phyloP scores from a whole-genome alignment of 768 basidiomycete species.

The Tulasnella sp. region DNA sequence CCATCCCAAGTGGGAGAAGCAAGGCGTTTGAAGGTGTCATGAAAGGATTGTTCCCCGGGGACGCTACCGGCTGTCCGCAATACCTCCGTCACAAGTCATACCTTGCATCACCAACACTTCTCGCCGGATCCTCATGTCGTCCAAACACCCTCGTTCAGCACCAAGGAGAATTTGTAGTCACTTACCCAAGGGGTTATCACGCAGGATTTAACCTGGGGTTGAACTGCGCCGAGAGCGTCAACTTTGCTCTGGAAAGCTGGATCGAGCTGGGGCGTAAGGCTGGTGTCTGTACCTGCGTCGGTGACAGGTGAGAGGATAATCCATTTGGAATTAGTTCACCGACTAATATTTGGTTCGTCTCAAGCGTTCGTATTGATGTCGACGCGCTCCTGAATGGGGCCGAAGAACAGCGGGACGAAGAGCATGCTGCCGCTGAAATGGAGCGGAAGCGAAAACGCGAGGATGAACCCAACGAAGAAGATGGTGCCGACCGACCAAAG shows the following conservation, averaged over 20 bases:
- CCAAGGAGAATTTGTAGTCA: constrained; percentile 43
- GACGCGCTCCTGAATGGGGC: constrained; percentile 71
- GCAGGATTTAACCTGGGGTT: constrained; percentile 43
- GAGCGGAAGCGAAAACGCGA: constrained; percentile 42
- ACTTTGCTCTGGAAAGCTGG: constrained; percentile 41
- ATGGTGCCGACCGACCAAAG: constrained; percentile 21
- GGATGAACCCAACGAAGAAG: constrained; percentile 30
- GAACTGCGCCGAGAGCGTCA: constrained; percentile 42
- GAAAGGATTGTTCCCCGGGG: constrained; percentile 84
- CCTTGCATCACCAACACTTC: constrained; percentile 75
- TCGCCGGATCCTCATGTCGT: constrained; percentile 68
- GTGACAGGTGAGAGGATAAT: constrained; percentile 49
- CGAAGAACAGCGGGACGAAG: constrained; percentile 40
- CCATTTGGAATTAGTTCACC: not conserved
- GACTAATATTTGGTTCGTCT: constrained; percentile 19
- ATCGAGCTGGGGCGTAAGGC: constrained; percentile 78
- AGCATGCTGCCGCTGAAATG: constrained; percentile 33
- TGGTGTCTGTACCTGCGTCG: constrained; percentile 63
- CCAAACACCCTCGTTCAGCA: constrained; percentile 89
- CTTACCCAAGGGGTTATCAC: constrained; percentile 42
- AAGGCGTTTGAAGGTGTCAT: constrained; percentile 80
- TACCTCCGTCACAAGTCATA: constrained; percentile 97
- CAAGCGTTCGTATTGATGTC: constrained; percentile 88
- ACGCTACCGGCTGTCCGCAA: constrained; percentile 76
- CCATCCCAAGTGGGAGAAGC: constrained; percentile 81